A percentile compares a stretch with the other conserved stretches of the same genome.
Conservation (phyloP, 768 basidiomycete species). For the Wakefieldia striispora region DNA sequence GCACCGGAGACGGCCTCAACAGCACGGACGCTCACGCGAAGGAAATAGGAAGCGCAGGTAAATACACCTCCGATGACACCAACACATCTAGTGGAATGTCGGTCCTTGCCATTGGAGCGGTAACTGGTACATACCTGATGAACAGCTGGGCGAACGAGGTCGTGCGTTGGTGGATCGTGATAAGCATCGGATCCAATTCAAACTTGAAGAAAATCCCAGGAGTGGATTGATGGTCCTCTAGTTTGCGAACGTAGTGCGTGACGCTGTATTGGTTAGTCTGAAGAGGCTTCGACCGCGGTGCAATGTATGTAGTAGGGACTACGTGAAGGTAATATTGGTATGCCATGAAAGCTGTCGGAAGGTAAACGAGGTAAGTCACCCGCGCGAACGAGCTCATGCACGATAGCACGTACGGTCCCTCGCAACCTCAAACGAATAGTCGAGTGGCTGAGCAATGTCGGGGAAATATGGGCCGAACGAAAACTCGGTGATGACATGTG, state of each 20-base stretch:
- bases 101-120: background rate
- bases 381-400: background rate
- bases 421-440: conserved; percentile 80
- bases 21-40: conserved; percentile 60
- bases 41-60: conserved; percentile 78
- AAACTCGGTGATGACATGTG: conserved; percentile 94
- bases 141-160: conserved; percentile 77
- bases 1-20: conserved; percentile 60
- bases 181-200: conserved; percentile 85
- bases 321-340: conserved; percentile 96
- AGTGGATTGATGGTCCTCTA: conserved; percentile 73
- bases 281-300: conserved; percentile 62
- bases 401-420: conserved; percentile 47
- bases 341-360: conserved; percentile 68
- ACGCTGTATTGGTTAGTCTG: conserved; percentile 90
- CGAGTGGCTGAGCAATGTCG: conserved; percentile 91
- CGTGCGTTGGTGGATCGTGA: conserved; percentile 87
- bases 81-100: conserved; percentile 48
- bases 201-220: conserved; percentile 99
- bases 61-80: conserved; percentile 95
- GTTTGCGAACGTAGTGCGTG: conserved; percentile 80
- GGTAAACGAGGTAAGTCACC: background rate
- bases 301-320: conserved; percentile 92
- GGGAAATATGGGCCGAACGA: conserved; percentile 97
- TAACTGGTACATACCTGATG: conserved; percentile 48